These are phyloP conservation scores for Fusarium falciforme DNA, from an alignment of 2,329 filamentous ascomycete genomes.

Conservation along the genomic window DNA sequence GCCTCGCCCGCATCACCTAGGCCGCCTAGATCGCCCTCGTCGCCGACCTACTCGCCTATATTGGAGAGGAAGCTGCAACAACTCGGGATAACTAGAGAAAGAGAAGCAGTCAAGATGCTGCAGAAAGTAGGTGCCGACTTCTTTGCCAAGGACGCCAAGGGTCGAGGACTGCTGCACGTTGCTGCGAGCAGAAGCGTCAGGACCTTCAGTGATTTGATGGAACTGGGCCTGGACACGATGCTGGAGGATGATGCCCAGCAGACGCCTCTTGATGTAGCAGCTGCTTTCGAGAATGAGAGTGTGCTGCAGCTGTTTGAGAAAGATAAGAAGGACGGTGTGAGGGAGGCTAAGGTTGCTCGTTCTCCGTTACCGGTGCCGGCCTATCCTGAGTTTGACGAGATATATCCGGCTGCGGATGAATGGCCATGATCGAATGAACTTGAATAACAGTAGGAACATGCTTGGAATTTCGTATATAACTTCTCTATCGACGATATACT, in stretches of 20 bases:
- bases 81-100: not conserved
- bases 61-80: not conserved
- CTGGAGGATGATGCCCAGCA: slow-evolving; percentile 44
- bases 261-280: slow-evolving; percentile 50
- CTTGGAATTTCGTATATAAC: not conserved
- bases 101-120: slow-evolving; percentile 18
- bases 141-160: slow-evolving; percentile 35
- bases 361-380: not conserved
- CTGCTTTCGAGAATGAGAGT: slow-evolving; percentile 41
- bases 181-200: slow-evolving; percentile 31
- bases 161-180: slow-evolving; percentile 47
- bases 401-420: not conserved
- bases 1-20: not conserved
- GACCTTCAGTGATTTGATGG: slow-evolving; percentile 42
- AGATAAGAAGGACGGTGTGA: slow-evolving; percentile 5
- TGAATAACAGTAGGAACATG: not conserved
- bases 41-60: not conserved
- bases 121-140: slow-evolving; percentile 43
- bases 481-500: not conserved
- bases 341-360: not conserved
- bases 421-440: not conserved
- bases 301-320: slow-evolving; percentile 47
- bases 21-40: not conserved
- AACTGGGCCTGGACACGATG: slow-evolving; percentile 44
- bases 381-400: not conserved